phyloP scores from a whole-genome alignment of 1,284 basidiomycete species.

The Austropuccinia psidii region DNA sequence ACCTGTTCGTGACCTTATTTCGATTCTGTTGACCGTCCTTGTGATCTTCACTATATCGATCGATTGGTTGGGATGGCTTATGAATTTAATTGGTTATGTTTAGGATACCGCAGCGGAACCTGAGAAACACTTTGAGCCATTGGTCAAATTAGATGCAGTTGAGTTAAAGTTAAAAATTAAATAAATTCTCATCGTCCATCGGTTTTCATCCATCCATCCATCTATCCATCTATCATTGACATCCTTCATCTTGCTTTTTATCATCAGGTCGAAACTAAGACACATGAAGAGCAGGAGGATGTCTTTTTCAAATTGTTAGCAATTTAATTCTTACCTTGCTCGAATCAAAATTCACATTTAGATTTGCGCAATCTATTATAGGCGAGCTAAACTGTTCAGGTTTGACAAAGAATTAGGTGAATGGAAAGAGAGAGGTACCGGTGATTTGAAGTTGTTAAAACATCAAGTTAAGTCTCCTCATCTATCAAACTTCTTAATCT shows the following conservation, averaged over 20 bases:
- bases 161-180: too few species aligned
- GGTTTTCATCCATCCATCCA: background rate
- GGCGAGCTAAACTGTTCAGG: slow-evolving; percentile 97
- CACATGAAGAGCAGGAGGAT: slow-evolving; percentile 89
- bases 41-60: too few species aligned
- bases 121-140: background rate
- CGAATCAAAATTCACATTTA: background rate
- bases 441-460: slow-evolving; percentile 77
- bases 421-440: slow-evolving; percentile 96
- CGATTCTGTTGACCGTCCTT: too few species aligned
- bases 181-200: too few species aligned
- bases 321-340: background rate
- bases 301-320: slow-evolving; percentile 92
- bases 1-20: too few species aligned
- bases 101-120: background rate
- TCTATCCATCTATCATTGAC: background rate
- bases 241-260: background rate
- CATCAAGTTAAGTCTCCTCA: slow-evolving; percentile 57
- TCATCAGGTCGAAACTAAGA: slow-evolving; percentile 76
- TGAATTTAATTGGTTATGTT: too few species aligned
- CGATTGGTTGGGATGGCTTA: too few species aligned
- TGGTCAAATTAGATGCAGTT: slow-evolving; percentile 8
- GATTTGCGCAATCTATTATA: slow-evolving; percentile 47
- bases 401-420: slow-evolving; percentile 73
- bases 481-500: background rate